Conservation (phyloP, 2,329 filamentous ascomycete species). For the Tothia fuscella region DNA sequence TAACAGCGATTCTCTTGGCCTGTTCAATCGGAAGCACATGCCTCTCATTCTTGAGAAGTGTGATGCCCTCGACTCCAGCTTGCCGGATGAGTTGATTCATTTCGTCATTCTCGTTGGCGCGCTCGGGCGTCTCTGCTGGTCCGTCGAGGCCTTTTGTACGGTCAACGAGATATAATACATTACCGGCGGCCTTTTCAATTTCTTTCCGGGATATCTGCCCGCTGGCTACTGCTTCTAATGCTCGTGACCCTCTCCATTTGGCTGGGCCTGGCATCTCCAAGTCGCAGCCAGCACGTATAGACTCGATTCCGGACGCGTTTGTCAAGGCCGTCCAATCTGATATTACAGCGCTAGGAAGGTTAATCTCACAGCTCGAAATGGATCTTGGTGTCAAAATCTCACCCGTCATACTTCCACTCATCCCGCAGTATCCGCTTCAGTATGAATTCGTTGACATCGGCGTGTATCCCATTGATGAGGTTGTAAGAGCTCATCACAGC, state of each 20-base stretch:
- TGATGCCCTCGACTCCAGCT: constrained; percentile 50
- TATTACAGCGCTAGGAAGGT: constrained; percentile 25
- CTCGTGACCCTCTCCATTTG: constrained; percentile 28
- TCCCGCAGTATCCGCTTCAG: constrained; percentile 31
- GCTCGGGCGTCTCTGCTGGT: constrained; percentile 44
- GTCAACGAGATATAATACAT: constrained; percentile 50
- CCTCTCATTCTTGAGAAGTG: constrained; percentile 51
- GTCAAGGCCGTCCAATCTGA: constrained; percentile 30
- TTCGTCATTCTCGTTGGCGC: constrained; percentile 39
- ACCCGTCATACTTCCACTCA: constrained; percentile 29
- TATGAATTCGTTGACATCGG: constrained; percentile 25
- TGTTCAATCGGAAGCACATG: constrained; percentile 46
- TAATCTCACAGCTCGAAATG: not conserved
- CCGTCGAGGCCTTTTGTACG: constrained; percentile 50
- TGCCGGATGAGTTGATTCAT: constrained; percentile 49
- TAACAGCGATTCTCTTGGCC: constrained; percentile 49
- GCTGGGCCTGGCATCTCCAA: constrained; percentile 30
- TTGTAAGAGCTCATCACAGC: constrained; percentile 61
- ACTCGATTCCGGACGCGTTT: constrained; percentile 24
- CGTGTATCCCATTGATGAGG: constrained; percentile 47
- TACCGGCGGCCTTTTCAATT: constrained; percentile 32
- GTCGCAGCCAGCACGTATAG: constrained; percentile 27
- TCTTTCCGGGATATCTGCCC: constrained; percentile 37
- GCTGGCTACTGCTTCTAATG: constrained; percentile 21
- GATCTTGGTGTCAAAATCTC: too few species aligned